Percentiles rank a stretch among this genome's conserved stretches.
Evolutionary conservation across 2,329 filamentous ascomycete species (phyloP).

Genomic region (Fusarium proliferatum): DNA sequence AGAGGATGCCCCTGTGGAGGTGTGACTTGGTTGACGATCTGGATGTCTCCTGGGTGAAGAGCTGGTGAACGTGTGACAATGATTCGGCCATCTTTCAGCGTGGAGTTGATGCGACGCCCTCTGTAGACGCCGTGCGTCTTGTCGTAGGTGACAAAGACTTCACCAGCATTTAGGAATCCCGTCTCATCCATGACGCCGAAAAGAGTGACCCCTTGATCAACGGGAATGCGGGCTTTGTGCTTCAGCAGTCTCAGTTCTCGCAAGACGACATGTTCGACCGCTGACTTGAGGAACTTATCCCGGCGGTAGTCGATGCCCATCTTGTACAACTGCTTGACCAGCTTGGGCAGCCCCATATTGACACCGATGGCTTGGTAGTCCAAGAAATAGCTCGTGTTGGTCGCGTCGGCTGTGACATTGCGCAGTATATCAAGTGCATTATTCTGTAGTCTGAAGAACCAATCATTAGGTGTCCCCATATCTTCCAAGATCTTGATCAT

Average conservation of each 20-base stretch:
- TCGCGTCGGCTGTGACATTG: constrained; percentile 64
- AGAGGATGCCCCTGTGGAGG: constrained; percentile 72
- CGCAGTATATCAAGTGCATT: constrained; percentile 70
- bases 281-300: constrained; percentile 76
- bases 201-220: constrained; percentile 77
- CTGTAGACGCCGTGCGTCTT: constrained; percentile 39
- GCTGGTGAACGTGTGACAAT: constrained; percentile 83
- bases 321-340: constrained; percentile 69
- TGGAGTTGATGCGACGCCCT: constrained; percentile 42
- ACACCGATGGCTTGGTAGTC: constrained; percentile 70
- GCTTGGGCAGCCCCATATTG: constrained; percentile 66
- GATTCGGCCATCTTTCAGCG: constrained; percentile 56
- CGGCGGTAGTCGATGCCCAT: constrained; percentile 72
- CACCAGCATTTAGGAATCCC: constrained; percentile 69
- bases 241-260: constrained; percentile 79
- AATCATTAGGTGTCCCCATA: constrained; percentile 66
- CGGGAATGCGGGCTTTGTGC: constrained; percentile 79
- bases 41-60: constrained; percentile 84
- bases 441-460: constrained; percentile 74
- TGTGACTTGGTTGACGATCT: constrained; percentile 70
- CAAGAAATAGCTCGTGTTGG: constrained; percentile 75
- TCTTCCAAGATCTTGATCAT: constrained; percentile 90
- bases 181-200: constrained; percentile 90
- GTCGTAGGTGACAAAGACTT: constrained; percentile 75
- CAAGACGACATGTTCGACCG: constrained; percentile 78